These are phyloP conservation scores for Kodamaea nitidulidarum DNA, from an alignment of 805 yeast species.

Conservation along the genomic window DNA sequence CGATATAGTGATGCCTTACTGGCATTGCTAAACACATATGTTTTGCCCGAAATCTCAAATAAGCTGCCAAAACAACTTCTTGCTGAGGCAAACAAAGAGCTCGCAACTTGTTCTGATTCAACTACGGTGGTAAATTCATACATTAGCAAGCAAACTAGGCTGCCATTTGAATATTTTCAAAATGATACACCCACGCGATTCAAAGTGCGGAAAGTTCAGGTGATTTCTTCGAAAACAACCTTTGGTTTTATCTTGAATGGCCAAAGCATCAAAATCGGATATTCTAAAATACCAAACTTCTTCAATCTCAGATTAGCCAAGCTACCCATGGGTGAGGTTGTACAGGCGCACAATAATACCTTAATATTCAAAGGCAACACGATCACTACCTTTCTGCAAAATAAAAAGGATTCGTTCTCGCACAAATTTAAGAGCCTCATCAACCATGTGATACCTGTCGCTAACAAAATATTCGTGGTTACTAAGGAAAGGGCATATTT, in stretches of 20 bases:
- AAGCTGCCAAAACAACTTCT: slow-evolving; percentile 6
- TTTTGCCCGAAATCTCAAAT: not conserved
- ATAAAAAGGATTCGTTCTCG: not conserved
- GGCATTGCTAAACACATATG: slow-evolving; percentile 1
- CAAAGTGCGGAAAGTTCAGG: slow-evolving; percentile 1
- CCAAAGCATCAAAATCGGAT: not conserved
- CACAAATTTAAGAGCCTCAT: slow-evolving; percentile 2
- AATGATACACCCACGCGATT: not conserved
- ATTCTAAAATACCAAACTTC: slow-evolving; percentile 3
- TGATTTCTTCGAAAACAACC: slow-evolving; percentile 1
- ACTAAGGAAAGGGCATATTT: slow-evolving; percentile 4
- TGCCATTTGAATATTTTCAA: slow-evolving; percentile 3
- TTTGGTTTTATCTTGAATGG: slow-evolving; percentile 4
- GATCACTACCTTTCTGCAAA: not conserved
- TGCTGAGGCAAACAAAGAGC: not conserved
- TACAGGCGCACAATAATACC: not conserved
- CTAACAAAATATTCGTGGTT: slow-evolving; percentile 1
- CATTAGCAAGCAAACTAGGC: slow-evolving; percentile 1
- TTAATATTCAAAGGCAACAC: not conserved
- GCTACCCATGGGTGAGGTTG: not conserved
- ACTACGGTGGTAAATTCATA: slow-evolving; percentile 3
- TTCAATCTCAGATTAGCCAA: slow-evolving; percentile 2
- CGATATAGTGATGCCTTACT: slow-evolving; percentile 1
- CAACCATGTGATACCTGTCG: slow-evolving; percentile 5
- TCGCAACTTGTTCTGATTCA: slow-evolving; percentile 1